Base-by-base conservation (phyloP, 225 moss, liverwort and hornwort species). In the Physcomitrium patens region DNA sequence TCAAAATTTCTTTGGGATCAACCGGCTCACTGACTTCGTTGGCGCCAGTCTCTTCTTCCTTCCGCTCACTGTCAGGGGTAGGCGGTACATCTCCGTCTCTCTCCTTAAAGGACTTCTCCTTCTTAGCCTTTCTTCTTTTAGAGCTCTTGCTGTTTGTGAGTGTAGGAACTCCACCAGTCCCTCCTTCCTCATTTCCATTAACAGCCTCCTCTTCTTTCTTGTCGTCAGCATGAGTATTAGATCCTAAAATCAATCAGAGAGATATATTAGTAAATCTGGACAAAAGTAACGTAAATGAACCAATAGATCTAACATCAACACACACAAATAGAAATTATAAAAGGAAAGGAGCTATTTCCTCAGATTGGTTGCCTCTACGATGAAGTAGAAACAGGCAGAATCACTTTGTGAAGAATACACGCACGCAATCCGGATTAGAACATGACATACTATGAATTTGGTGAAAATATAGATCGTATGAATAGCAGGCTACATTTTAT, bases 1-100 rank as follows among this genome's bases (percentile, higher is more conserved):
- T 78, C 71, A 78, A 50, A 54, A 78, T 20, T 47, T 78, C 78
- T 60, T 78, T 78, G 24, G 78, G 78, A 62, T 78, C 78, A 8
- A 59, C 44, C 5, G 45, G 37, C 63, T 72, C 78, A 2, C 57
- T 51, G 11, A 41, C 46, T 26, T 72, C 71, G 46, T 78, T 71
- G 48, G 31, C 31, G 1, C 26, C 71, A 18, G 5, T 17, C 12
- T 23, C 47, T 17, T 71, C 78, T 27, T 71, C 78, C 47, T 71
- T 78, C 20, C 42, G 47, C 10, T 71, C 78, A 20, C 55, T 66
- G 1, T 78, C 71, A 12, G 19, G 58, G 2, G 47, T 72, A 52
- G 58, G 56, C 17, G 44, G 45, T 12, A 57, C 18, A 12, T 78
- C 78, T 28, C 70, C 71, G 43, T 78, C 78, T 71, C 72, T 71